phyloP scores from a whole-genome alignment of 495 filamentous ascomycete genomes.

The Corynascus novoguineensis region DNA sequence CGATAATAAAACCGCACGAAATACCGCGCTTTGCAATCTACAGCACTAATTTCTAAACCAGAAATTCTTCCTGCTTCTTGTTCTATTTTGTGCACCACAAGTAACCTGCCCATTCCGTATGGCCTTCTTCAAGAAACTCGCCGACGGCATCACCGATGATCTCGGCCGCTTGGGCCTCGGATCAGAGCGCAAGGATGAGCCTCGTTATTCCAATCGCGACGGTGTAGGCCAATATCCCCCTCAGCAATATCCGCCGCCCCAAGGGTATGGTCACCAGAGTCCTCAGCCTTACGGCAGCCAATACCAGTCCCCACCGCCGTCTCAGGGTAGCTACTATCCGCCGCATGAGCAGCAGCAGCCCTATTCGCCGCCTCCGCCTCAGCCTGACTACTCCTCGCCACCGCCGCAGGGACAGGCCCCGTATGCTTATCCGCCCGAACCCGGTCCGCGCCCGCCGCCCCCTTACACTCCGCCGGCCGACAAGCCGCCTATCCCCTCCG shows the following conservation, averaged over 20 bases:
- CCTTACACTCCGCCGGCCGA: constrained; percentile 41
- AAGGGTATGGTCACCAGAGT: constrained; percentile 27
- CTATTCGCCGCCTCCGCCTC: neutral
- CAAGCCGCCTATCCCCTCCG: constrained; percentile 50
- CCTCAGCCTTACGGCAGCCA: constrained; percentile 17
- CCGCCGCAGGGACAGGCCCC: neutral
- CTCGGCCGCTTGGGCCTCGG: constrained; percentile 19
- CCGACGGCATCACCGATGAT: constrained; percentile 22
- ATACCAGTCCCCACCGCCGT: neutral
- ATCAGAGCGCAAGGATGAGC: constrained; percentile 10
- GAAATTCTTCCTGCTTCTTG: neutral
- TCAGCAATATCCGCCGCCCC: constrained; percentile 29
- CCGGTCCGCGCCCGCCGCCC: constrained; percentile 26
- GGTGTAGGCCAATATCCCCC: constrained; percentile 12
- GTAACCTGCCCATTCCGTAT: constrained; percentile 11
- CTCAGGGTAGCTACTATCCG: constrained; percentile 2
- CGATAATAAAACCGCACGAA: neutral
- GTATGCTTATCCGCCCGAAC: neutral
- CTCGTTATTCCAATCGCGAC: neutral
- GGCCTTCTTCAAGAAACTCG: constrained; percentile 31
- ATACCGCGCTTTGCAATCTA: neutral
- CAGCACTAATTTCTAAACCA: neutral
- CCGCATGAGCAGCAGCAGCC: constrained; percentile 10
- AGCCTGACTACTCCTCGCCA: constrained; percentile 18
- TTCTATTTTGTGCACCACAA: neutral